Conservation (phyloP, 2,329 filamentous ascomycete genomes). For the Stromatinia cepivora region DNA sequence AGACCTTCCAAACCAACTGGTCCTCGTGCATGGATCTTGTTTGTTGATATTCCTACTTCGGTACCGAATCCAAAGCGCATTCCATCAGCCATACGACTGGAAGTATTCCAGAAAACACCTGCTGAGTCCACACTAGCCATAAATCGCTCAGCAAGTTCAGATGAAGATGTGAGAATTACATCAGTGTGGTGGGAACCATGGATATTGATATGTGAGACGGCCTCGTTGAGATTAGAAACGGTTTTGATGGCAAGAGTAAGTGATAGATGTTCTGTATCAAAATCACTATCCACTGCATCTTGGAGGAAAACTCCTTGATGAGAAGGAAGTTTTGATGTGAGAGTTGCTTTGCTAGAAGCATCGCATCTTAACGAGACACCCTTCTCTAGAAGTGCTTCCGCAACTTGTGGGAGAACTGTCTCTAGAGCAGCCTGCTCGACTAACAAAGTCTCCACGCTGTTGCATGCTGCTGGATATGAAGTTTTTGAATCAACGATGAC, state of each 20-base stretch:
- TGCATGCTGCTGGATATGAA: slow-evolving; percentile 93
- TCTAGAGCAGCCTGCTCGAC: slow-evolving; percentile 71
- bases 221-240: slow-evolving; percentile 66
- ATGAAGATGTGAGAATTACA: slow-evolving; percentile 74
- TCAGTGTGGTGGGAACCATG: slow-evolving; percentile 96
- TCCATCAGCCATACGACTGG: slow-evolving; percentile 90
- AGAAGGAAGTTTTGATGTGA: slow-evolving; percentile 51
- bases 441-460: slow-evolving; percentile 87
- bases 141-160: slow-evolving; percentile 72
- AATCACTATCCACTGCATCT: slow-evolving; percentile 70
- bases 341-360: slow-evolving; percentile 60
- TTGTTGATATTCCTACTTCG: slow-evolving; percentile 97
- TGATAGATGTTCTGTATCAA: slow-evolving; percentile 84
- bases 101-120: slow-evolving; percentile 96
- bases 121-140: slow-evolving; percentile 84
- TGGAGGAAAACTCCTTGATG: slow-evolving; percentile 54
- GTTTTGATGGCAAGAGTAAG: slow-evolving; percentile 82
- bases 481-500: slow-evolving; percentile 91
- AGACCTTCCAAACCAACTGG: slow-evolving; percentile 92
- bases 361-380: slow-evolving; percentile 87
- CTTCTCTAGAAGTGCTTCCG: slow-evolving; percentile 69
- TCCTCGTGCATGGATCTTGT: slow-evolving; percentile 94
- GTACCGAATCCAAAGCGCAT: slow-evolving; percentile 98
- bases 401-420: slow-evolving; percentile 69
- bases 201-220: slow-evolving; percentile 84